Base-by-base conservation (phyloP, 2,329 filamentous ascomycete genomes). In the Fusarium temperatum region DNA sequence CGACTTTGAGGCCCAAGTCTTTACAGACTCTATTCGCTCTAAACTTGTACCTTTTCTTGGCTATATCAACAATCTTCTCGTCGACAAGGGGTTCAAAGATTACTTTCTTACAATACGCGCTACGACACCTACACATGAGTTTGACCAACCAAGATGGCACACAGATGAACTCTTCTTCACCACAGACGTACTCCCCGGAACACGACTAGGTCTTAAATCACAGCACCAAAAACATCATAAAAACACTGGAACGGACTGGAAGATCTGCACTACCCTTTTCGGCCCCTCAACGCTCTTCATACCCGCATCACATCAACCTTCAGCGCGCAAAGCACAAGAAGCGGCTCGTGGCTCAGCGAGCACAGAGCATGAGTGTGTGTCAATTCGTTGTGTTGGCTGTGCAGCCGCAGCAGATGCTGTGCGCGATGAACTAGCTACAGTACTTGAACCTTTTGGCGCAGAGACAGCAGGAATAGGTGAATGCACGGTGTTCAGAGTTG, bases 21-120 rank as follows among this genome's bases (percentile, higher is more conserved):
- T 86, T 8, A 79, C 81, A 2, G 76, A 78, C 1, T 78, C 82
- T n/a, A 54, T 86, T 1, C 71, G 82, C 2, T 70, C 77, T 4
- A 78, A 77, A 0, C 73, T 87, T 7, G 73, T 83, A 30, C 83
- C 85, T 0, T 84, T 87, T 56, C 77, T 87, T 8, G 59, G 63
- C 13, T 86, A 82, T 70, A 78, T 82, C 39, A 82, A 85, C 47
- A 59, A 70, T 6, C 78, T 86, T 63, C 75, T 87, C 41, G n/a
- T 60, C 7, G 51, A 66, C 8, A 82, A 81, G 38, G 80, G 80
- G 8, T 73, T 85, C 10, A 71, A 79, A 8, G 78, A 86, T 74
- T 87, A 87, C 72, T 86, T 86, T 80, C 72, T 87, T 18, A 87
- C 85, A 0, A 82, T 87, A 60, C 84, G 86, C 51, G 85, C 85